phyloP scores from a whole-genome alignment of 257 asterid genomes.

The Anisodus tanguticus region DNA sequence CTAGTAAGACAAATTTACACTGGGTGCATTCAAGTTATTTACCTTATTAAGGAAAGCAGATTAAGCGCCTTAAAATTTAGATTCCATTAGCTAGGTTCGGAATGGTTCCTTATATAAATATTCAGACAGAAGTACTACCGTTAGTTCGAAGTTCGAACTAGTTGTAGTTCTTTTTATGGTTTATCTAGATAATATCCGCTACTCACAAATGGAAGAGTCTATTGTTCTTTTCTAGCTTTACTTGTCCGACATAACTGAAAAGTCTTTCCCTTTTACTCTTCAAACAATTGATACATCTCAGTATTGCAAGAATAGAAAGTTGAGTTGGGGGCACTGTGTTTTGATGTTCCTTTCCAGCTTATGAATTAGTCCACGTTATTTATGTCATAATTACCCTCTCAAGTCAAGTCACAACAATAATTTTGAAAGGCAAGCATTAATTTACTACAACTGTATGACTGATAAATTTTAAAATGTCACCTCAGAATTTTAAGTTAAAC shows the following conservation, averaged over 20 bases:
- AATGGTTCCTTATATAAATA: neutral
- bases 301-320: conserved; percentile 17
- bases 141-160: neutral
- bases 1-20: conserved; percentile 49
- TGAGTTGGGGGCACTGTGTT: neutral
- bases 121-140: conserved; percentile 4
- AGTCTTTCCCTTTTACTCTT: neutral
- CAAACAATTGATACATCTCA: neutral
- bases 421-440: neutral
- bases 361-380: neutral
- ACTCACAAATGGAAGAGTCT: neutral
- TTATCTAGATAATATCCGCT: neutral
- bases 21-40: conserved; percentile 26
- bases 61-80: neutral
- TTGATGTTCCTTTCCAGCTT: neutral
- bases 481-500: neutral
- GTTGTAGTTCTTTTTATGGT: conserved; percentile 15
- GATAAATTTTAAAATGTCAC: neutral
- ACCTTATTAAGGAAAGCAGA: neutral
- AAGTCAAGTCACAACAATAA: conserved; percentile 8
- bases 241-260: conserved; percentile 8
- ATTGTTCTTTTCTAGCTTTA: neutral
- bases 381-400: neutral
- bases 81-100: neutral
- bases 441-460: neutral